A percentile compares a stretch with the other conserved stretches of the same genome.
Conservation (phyloP, 2,329 filamentous ascomycete genomes). For the Ramularia endophylla region DNA sequence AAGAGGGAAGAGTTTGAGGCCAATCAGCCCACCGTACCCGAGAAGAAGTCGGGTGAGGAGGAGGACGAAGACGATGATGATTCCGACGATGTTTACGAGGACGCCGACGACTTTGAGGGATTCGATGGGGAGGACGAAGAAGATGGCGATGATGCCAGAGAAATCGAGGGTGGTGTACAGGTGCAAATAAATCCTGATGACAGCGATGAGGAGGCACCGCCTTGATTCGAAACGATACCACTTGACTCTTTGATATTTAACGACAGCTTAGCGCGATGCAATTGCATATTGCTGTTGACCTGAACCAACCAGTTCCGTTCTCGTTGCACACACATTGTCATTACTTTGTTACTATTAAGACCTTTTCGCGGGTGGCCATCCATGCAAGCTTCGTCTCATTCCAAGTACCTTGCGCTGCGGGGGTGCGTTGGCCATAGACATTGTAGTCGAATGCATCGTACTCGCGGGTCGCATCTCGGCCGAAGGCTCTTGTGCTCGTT, state of each 20-base stretch:
- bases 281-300: too few relatives aligned
- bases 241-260: too few relatives aligned
- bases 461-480: conserved; percentile 31
- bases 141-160: conserved; percentile 17
- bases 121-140: conserved; percentile 33
- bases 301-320: too few relatives aligned
- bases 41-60: conserved; percentile 42
- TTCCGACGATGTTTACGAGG: conserved; percentile 2
- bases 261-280: too few relatives aligned
- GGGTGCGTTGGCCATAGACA: conserved; percentile 25
- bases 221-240: conserved; percentile 1
- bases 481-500: not conserved
- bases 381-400: conserved; percentile 44
- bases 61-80: conserved; percentile 28
- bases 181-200: conserved; percentile 6
- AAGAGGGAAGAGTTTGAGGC: conserved; percentile 48
- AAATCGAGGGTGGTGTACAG: conserved; percentile 5
- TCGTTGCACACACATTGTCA: too few relatives aligned
- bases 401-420: conserved; percentile 44
- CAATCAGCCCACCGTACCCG: conserved; percentile 37
- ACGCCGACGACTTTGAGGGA: conserved; percentile 23
- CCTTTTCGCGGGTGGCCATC: conserved; percentile 32
- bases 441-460: conserved; percentile 41
- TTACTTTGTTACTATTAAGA: too few relatives aligned
- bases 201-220: conserved; percentile 8